Base-by-base conservation (phyloP, 495 filamentous ascomycete genomes). In the Ramalina peruviana region DNA sequence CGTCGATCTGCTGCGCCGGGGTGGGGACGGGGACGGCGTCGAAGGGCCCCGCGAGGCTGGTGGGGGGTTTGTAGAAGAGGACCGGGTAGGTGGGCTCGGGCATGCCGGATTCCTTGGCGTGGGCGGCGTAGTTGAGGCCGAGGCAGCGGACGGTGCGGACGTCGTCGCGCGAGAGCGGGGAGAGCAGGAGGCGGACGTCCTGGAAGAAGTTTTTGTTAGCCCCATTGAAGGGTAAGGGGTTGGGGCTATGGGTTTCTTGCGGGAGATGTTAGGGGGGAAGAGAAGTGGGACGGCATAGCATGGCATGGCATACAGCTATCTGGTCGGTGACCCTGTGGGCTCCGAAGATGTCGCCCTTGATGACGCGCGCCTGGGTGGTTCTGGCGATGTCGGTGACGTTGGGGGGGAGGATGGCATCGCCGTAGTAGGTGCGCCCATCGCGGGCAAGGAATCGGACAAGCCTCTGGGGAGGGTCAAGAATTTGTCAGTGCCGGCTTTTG, bases 51-150 rank as follows among this genome's bases (percentile, higher is more conserved):
- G 76, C 58, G 37, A 89, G 72, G 1, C 85, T 73, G 3, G 87
- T 88, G 21, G 73, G 57, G 12, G 87, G 86, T 67, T 93, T 94
- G 67, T 85, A 88, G 64, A 92, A 93, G 26, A 94, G 64, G 20
- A 90, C 71, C 1, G 87, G 87, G 48, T 76, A 86, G 58, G 80
- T 77, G 15, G 87, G 87, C 40, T 86, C 71, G 1, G 84, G 78
- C 64, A 88, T 75, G 17, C 48, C 42, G 53, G 76, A 68, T 71
- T 92, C 87, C 57, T 79, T 80, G 3, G 87, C 87, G 57, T 92
- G 87, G 47, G 82, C 68, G 41, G 78, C 81, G 60, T 93, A 93
- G 65, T 93, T 92, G 19, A 92, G 67, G 15, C 87, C 86, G 26
- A 94, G 59, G 54, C 85, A 89, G 49, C 87, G 76, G 26, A 92